Conservation (phyloP, 1,139 yeast species). For the Wickerhamomyces sp. region DNA sequence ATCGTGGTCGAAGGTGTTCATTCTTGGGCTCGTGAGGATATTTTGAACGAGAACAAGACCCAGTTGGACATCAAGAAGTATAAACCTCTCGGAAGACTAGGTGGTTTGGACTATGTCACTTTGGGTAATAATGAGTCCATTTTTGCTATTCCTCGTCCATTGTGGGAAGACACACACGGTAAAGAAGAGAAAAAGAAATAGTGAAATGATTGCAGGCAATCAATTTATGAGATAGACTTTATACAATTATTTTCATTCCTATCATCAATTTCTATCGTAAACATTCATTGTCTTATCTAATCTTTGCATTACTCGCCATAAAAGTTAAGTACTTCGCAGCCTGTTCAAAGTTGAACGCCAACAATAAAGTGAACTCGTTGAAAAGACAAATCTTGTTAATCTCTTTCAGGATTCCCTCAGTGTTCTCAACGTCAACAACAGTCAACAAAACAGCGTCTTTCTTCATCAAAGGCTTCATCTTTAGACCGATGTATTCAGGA, state of each 20-base stretch:
- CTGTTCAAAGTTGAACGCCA: constrained; percentile 82
- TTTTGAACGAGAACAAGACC: constrained; percentile 36
- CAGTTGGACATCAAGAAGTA: constrained; percentile 41
- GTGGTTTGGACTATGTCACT: constrained; percentile 47
- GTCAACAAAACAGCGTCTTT: constrained; percentile 58
- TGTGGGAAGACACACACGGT: constrained; percentile 1
- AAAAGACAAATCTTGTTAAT: constrained; percentile 66
- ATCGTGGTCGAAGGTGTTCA: constrained; percentile 48
- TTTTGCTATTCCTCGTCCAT: constrained; percentile 5
- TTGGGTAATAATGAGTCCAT: constrained; percentile 26
- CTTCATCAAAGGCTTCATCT: constrained; percentile 55
- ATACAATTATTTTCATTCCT: no score
- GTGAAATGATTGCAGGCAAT: constrained; percentile 3
- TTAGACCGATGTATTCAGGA: constrained; percentile 77
- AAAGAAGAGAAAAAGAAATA: not conserved
- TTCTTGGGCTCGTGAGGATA: constrained; percentile 53
- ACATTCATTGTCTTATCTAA: no score
- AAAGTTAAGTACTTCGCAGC: constrained; percentile 69
- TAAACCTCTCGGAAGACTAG: constrained; percentile 49
- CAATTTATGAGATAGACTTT: no score
- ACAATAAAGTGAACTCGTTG: constrained; percentile 62
- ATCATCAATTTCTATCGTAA: no score
- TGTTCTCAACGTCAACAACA: constrained; percentile 75
- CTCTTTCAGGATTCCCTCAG: constrained; percentile 62
- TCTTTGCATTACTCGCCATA: constrained; percentile 16